These are phyloP conservation scores for Chlorociboria aeruginascens DNA, from an alignment of 495 filamentous ascomycete species.

Conservation along the genomic window DNA sequence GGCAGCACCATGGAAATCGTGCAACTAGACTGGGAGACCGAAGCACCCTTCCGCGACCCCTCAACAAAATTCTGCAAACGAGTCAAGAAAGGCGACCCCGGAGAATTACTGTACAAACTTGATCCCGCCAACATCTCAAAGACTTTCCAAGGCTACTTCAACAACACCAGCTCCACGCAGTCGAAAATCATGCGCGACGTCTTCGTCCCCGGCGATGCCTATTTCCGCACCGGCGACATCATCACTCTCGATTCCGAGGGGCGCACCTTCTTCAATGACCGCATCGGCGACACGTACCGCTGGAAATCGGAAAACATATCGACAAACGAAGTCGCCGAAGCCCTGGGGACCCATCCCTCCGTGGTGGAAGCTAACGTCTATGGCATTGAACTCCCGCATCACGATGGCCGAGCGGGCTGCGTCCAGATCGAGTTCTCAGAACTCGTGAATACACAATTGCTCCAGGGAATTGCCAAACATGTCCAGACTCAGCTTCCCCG, in stretches of 20 bases:
- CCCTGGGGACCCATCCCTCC: conserved; percentile 51
- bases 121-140: conserved; percentile 49
- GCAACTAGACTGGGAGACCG: conserved; percentile 59
- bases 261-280: conserved; percentile 74
- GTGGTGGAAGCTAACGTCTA: conserved; percentile 82
- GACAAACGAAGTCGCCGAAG: conserved; percentile 71
- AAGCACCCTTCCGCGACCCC: conserved; percentile 57
- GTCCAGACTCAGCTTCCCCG: conserved; percentile 45
- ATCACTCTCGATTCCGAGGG: conserved; percentile 60
- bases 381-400: conserved; percentile 67
- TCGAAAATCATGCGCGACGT: conserved; percentile 74
- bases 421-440: conserved; percentile 51
- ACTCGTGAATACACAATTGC: conserved; percentile 27
- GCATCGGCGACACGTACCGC: conserved; percentile 87
- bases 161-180: conserved; percentile 60
- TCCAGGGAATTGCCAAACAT: conserved; percentile 50
- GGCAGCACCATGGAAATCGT: conserved; percentile 44
- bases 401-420: conserved; percentile 82
- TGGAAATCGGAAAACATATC: conserved; percentile 95
- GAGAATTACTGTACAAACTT: conserved; percentile 69
- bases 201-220: conserved; percentile 70
- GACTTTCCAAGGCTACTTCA: conserved; percentile 80
- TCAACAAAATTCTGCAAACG: conserved; percentile 59
- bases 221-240: conserved; percentile 79
- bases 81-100: conserved; percentile 49